Evolutionary conservation across 139 green algal genomes (phyloP).

Genomic region (Coelastrella sp.): DNA sequence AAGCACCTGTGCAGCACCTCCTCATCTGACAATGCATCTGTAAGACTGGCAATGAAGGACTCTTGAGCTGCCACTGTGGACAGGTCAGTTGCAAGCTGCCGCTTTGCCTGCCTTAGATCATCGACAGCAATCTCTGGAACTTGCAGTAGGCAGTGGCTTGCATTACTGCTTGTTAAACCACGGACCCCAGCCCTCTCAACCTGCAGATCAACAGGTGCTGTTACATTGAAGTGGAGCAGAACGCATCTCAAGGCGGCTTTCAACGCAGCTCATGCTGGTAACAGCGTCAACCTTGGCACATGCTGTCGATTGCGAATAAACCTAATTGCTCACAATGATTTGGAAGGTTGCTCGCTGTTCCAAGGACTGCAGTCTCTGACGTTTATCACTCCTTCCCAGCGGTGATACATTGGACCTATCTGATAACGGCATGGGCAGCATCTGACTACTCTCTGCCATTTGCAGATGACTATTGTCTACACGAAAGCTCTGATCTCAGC

Average conservation of each 20-base stretch:
- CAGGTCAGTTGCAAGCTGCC: constrained; percentile 46
- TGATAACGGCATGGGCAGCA: not conserved
- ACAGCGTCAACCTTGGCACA: not conserved
- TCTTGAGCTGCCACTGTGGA: not conserved
- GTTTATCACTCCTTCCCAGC: not conserved
- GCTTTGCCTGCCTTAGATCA: constrained; percentile 31
- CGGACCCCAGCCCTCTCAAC: constrained; percentile 19
- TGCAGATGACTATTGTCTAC: not conserved
- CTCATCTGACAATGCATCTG: constrained; percentile 37
- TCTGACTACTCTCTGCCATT: not conserved
- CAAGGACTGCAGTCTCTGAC: constrained; percentile 10
- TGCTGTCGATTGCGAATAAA: not conserved
- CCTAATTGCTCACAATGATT: not conserved
- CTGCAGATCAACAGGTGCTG: not conserved
- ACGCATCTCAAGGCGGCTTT: too few species aligned
- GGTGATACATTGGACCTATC: not conserved
- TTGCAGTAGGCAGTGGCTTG: not conserved
- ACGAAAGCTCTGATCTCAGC: not conserved
- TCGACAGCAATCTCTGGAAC: constrained; percentile 23
- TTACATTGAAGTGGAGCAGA: not conserved
- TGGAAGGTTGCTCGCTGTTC: constrained; percentile 28
- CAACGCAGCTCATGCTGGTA: not conserved
- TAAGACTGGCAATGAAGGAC: constrained; percentile 39
- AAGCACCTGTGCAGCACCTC: constrained; percentile 44
- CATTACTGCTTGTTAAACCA: not conserved